A percentile compares a stretch with the other conserved stretches of the same genome.
Conservation (phyloP, 768 basidiomycete species). For the Omphalotus guepiniiformis region DNA sequence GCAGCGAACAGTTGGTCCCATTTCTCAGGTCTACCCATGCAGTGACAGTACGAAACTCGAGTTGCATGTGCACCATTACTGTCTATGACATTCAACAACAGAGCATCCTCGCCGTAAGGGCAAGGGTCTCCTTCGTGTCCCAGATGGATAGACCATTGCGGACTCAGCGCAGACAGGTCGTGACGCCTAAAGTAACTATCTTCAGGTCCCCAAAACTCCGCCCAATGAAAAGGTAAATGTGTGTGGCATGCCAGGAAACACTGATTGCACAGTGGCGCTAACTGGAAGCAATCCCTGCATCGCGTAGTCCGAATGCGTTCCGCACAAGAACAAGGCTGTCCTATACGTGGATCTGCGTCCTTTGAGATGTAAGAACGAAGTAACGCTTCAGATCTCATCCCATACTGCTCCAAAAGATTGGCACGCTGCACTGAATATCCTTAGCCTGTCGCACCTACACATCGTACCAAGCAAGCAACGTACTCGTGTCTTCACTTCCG, state of each 20-base stretch:
- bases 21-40: slow-evolving; percentile 3
- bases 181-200: not conserved
- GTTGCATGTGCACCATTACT: slow-evolving; percentile 9
- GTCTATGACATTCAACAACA: slow-evolving; percentile 2
- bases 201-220: not conserved
- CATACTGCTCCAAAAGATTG: too few relatives aligned
- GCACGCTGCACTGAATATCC: too few relatives aligned
- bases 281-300: not conserved
- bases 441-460: too few relatives aligned
- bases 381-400: too few relatives aligned
- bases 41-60: slow-evolving; percentile 1
- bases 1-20: slow-evolving; percentile 7
- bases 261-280: not conserved
- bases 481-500: too few relatives aligned
- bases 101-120: not conserved
- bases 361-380: too few relatives aligned
- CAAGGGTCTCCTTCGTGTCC: not conserved
- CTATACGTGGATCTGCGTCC: not conserved
- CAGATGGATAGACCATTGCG: not conserved
- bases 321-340: not conserved
- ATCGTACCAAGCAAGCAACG: too few relatives aligned
- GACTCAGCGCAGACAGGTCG: not conserved
- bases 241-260: not conserved
- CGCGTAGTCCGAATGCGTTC: not conserved
- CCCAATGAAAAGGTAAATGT: not conserved